A percentile compares a stretch with the other conserved stretches of the same genome.
Conservation (phyloP, 2,329 filamentous ascomycete genomes). For the Alternaria triticimaculans region DNA sequence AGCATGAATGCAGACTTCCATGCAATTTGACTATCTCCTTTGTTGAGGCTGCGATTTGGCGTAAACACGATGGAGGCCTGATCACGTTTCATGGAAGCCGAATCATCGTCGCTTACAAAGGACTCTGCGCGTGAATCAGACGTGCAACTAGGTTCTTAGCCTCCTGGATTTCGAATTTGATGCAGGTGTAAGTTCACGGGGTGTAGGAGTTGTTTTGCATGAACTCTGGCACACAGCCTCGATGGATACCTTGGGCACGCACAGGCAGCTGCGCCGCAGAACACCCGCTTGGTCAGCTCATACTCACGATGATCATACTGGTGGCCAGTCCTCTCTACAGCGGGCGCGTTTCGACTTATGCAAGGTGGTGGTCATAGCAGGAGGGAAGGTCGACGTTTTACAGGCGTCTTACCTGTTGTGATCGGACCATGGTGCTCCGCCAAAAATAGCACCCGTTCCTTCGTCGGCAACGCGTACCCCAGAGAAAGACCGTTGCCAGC, state of each 20-base stretch:
- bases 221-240: constrained; percentile 3
- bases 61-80: constrained; percentile 3
- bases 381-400: constrained; percentile 11
- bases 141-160: neutral
- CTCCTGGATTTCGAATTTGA: constrained; percentile 2
- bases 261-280: constrained; percentile 16
- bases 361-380: constrained; percentile 18
- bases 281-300: constrained; percentile 17
- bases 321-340: constrained; percentile 11
- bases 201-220: constrained; percentile 5
- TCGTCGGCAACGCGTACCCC: constrained; percentile 33
- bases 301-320: constrained; percentile 15
- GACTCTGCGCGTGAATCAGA: constrained; percentile 4
- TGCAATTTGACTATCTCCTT: constrained; percentile 10
- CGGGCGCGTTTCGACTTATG: constrained; percentile 30
- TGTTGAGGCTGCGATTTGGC: neutral
- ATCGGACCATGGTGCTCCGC: constrained; percentile 20
- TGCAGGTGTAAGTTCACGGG: neutral
- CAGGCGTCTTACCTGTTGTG: constrained; percentile 23
- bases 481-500: constrained; percentile 35
- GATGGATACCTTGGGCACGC: constrained; percentile 6
- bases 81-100: neutral
- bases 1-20: constrained; percentile 17
- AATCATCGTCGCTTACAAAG: constrained; percentile 1
- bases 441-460: constrained; percentile 42